These are phyloP conservation scores for Blastobotrys americana DNA, from an alignment of 805 yeast genomes.

Conservation along the genomic window DNA sequence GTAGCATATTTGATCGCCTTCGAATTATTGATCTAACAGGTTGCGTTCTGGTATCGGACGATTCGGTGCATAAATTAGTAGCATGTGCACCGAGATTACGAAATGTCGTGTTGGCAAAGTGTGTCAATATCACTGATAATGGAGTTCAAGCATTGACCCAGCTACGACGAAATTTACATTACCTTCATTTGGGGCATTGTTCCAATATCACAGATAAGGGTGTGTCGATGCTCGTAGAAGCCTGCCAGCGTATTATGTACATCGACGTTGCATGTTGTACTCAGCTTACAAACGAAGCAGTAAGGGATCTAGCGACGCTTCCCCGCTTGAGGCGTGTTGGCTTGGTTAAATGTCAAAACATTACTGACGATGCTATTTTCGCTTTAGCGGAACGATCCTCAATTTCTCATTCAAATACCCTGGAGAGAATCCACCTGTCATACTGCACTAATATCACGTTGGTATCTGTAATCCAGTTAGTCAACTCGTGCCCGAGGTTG, in stretches of 20 bases:
- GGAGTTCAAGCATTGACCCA: conserved; percentile 63
- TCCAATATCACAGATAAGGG: conserved; percentile 84
- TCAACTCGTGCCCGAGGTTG: conserved; percentile 74
- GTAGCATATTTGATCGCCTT: conserved; percentile 47
- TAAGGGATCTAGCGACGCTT: conserved; percentile 65
- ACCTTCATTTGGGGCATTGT: conserved; percentile 92
- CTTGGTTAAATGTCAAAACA: conserved; percentile 79
- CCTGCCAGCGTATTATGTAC: conserved; percentile 80
- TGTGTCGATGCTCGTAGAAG: conserved; percentile 61
- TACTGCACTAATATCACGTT: conserved; percentile 78
- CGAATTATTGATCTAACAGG: conserved; percentile 81
- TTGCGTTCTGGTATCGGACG: conserved; percentile 75
- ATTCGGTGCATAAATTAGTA: conserved; percentile 64
- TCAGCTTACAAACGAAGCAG: conserved; percentile 76
- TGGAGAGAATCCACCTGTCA: conserved; percentile 89
- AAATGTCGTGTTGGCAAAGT: conserved; percentile 83
- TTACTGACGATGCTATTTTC: conserved; percentile 76
- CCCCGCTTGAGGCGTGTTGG: conserved; percentile 87
- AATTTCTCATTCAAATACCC: conserved; percentile 59
- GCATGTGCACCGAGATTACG: conserved; percentile 75
- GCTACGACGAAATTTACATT: conserved; percentile 74
- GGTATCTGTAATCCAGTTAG: conserved; percentile 65
- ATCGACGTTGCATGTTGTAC: conserved; percentile 93
- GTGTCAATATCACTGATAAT: conserved; percentile 77
- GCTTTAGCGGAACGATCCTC: conserved; percentile 49